phyloP scores from a whole-genome alignment of 768 basidiomycete genomes.

The Auricularia cornea region DNA sequence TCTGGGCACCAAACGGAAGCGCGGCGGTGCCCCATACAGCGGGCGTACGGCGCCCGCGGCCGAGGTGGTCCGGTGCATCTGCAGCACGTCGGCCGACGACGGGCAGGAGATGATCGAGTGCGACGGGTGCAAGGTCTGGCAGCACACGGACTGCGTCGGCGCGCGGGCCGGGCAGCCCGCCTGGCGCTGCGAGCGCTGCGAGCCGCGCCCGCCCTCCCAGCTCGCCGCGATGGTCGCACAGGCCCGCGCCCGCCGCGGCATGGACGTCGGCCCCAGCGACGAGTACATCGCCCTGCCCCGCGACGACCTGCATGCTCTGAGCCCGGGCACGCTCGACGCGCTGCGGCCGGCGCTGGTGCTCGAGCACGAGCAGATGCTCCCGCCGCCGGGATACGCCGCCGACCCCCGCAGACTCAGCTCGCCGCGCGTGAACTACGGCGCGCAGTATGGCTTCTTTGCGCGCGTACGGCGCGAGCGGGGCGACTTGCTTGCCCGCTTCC shows the following conservation, averaged over 20 bases:
- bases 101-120: neutral
- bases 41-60: neutral
- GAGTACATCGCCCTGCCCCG: neutral
- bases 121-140: slow-evolving; percentile 1
- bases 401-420: neutral
- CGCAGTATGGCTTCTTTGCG: neutral
- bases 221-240: neutral
- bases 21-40: too few species aligned
- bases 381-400: neutral
- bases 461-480: neutral
- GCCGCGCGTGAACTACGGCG: neutral
- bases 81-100: neutral
- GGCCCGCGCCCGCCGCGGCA: neutral
- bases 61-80: neutral
- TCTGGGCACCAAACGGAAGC: slow-evolving; percentile 45
- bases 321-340: neutral
- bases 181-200: neutral
- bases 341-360: neutral
- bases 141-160: neutral
- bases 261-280: neutral
- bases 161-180: neutral
- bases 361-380: neutral
- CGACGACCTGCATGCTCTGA: neutral
- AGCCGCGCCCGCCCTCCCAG: neutral
- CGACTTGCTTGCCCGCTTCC: neutral